Base-by-base conservation (phyloP, 768 basidiomycete species). In the Suillus weaverae region DNA sequence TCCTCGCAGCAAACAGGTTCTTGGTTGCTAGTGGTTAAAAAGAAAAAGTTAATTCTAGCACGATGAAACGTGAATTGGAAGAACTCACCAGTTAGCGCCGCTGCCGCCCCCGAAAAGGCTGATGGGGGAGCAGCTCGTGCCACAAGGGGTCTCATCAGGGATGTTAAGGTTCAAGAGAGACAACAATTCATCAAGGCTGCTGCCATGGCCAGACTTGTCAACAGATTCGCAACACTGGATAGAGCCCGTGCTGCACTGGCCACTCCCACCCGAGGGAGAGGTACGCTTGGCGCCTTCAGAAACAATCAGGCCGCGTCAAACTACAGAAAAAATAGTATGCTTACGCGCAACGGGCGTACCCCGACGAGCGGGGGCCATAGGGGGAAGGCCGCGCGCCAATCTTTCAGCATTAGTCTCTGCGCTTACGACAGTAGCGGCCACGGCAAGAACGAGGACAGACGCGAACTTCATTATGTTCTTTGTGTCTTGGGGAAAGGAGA, bases 371-470 rank as follows among this genome's bases (percentile, higher is more conserved):
- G 86, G 86, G 1, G 83, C 74, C 1, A 78, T 71, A 20, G 85
- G 86, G 35, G 78, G 71, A 5, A 88, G 73, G 13, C 87, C 86
- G 22, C 84, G 84, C 62, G 84, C 83, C 51, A 88, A 65, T 43
- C 87, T 84, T 14, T 80, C 65, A 0, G 81, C 86, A 61, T 88
- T 88, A 56, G 84, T 83, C 61, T 83, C 81, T 14, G 77, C 76
- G n/a, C 77, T 79, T 66, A 78, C 79, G 10, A 72, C 62, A 44
- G 79, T 73, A 44, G 75, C 79, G 14, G 76, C 73, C 30, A 79
- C 76, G 54, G 78, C 71, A 62, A 84, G 66, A 60, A 82, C 73
- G 66, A 83, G 67, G 61, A 72, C 57, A 30, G 64, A 55, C 36
- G 72, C 39, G 69, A 77, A 70, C 70, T 72, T 76, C 75, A 76